phyloP scores from a whole-genome alignment of 73 alveolate species.

The Paraurostyla sp. region DNA sequence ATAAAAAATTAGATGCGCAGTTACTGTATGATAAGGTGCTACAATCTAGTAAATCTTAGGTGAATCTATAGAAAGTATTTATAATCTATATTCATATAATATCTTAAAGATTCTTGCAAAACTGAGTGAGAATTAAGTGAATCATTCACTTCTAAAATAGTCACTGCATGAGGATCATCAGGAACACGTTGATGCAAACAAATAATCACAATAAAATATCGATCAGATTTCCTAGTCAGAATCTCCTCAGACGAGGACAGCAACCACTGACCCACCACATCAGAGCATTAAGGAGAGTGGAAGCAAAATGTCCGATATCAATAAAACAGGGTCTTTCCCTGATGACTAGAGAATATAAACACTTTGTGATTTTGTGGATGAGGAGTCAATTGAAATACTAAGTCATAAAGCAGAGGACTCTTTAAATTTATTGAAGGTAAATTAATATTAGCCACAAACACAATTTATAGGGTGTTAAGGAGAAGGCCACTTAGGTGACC shows the following conservation, averaged over 20 bases:
- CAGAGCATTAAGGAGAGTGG: not conserved
- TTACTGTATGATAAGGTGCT: slow-evolving; percentile 28
- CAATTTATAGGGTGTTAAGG: not conserved
- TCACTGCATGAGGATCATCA: not conserved
- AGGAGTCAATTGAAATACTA: slow-evolving; percentile 14
- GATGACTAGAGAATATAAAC: not conserved
- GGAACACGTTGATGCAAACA: not conserved
- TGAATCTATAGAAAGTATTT: slow-evolving; percentile 10
- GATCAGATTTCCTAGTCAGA: not conserved
- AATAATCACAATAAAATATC: not conserved
- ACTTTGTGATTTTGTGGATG: slow-evolving; percentile 55
- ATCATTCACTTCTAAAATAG: not conserved
- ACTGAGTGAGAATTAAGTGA: slow-evolving; percentile 22
- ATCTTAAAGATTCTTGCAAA: not conserved
- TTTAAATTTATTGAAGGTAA: not conserved
- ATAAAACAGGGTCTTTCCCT: not conserved
- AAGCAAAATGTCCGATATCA: not conserved
- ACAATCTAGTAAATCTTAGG: not conserved
- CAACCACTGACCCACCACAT: not conserved
- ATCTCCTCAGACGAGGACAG: not conserved
- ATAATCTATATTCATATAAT: too few relatives aligned
- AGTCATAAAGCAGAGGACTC: slow-evolving; percentile 7
- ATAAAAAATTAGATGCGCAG: slow-evolving; percentile 29
- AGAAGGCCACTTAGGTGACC: not conserved
- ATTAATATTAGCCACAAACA: slow-evolving; percentile 20